phyloP scores from a whole-genome alignment of 116 monocot genomes.

The Dioscorea cayenensis region DNA sequence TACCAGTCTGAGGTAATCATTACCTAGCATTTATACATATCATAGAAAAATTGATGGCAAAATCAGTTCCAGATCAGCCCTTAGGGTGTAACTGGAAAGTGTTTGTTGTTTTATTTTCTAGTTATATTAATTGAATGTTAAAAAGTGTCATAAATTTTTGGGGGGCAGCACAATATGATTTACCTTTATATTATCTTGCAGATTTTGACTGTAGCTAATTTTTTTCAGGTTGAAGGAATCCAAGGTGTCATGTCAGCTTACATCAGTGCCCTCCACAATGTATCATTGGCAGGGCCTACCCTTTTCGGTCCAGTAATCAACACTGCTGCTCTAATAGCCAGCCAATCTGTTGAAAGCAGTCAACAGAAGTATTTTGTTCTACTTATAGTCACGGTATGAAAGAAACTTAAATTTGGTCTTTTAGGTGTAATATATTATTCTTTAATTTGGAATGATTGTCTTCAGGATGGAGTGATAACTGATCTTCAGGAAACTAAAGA shows the following conservation, averaged over 20 bases:
- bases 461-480: constrained; percentile 88
- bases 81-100: neutral
- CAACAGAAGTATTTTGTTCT: constrained; percentile 76
- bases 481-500: constrained; percentile 95
- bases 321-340: constrained; percentile 57
- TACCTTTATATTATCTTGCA: neutral
- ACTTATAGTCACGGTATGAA: constrained; percentile 77
- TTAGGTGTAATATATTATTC: constrained; percentile 1
- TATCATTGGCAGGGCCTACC: constrained; percentile 90
- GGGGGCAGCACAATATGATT: neutral
- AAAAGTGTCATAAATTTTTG: neutral
- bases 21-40: neutral
- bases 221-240: constrained; percentile 80
- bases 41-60: neutral
- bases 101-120: neutral
- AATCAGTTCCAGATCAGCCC: no score
- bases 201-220: constrained; percentile 13
- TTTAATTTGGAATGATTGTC: constrained; percentile 8
- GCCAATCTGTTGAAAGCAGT: constrained; percentile 42
- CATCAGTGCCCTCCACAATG: constrained; percentile 78
- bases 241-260: constrained; percentile 93
- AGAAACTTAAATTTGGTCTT: neutral
- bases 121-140: neutral
- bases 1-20: constrained; percentile 50
- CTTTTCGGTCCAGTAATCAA: constrained; percentile 81